These are phyloP conservation scores for Acacia acuminata DNA, from an alignment of 306 rosid species.

Conservation along the genomic window DNA sequence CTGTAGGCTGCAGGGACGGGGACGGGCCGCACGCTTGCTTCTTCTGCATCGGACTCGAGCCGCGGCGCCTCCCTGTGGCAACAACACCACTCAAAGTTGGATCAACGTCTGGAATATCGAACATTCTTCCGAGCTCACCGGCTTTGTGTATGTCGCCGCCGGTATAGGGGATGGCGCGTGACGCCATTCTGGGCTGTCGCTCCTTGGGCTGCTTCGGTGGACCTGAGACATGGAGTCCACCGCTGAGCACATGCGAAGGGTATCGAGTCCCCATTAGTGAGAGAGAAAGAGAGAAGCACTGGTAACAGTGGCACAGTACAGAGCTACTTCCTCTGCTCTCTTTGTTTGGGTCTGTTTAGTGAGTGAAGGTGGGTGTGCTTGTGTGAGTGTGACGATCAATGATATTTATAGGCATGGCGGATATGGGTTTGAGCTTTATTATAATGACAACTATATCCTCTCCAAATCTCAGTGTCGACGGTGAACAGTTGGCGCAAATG, in stretches of 20 bases:
- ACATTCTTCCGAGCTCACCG: constrained; percentile 93
- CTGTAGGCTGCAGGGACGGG: constrained; percentile 66
- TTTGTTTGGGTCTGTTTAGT: not conserved
- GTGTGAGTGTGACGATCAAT: not conserved
- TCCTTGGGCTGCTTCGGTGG: constrained; percentile 82
- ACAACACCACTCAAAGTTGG: constrained; percentile 32
- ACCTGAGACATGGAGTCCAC: constrained; percentile 92
- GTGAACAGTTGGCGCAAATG: not conserved
- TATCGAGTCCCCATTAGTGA: constrained; percentile 76
- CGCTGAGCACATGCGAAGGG: constrained; percentile 89
- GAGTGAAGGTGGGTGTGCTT: not conserved
- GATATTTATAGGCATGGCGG: constrained; percentile 35
- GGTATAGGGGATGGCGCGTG: constrained; percentile 88
- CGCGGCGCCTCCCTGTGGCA: constrained; percentile 40
- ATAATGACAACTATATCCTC: constrained; percentile 50
- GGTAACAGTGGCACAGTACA: constrained; percentile 4
- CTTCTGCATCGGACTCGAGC: constrained; percentile 55
- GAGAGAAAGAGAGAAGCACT: not conserved
- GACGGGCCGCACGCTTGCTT: constrained; percentile 62
- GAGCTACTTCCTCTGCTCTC: not conserved
- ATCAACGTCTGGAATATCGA: constrained; percentile 54
- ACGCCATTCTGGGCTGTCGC: constrained; percentile 77
- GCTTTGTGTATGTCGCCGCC: constrained; percentile 97
- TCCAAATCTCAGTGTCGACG: not conserved
- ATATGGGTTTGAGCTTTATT: constrained; percentile 42